phyloP scores from a whole-genome alignment of 192 early-diverging fungal genomes.

The Entomortierella chlamydospora region DNA sequence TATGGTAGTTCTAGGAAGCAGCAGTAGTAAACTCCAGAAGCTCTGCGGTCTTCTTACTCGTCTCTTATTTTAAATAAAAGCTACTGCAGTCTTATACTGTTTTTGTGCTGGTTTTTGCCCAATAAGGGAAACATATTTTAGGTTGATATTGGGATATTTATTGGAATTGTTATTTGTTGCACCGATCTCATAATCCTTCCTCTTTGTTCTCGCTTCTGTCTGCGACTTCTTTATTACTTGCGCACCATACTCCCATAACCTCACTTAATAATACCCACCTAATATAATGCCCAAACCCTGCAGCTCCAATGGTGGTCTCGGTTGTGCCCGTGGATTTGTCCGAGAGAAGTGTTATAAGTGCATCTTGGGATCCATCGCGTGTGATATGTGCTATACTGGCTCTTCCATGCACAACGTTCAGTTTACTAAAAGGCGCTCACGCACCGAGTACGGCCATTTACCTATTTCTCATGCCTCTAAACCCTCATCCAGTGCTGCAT shows the following conservation, averaged over 20 bases:
- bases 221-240: not conserved
- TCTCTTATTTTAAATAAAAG: too few relatives aligned
- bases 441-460: too few relatives aligned
- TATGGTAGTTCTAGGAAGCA: too few relatives aligned
- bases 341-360: constrained; percentile 35
- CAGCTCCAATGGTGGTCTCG: constrained; percentile 11
- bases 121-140: too few relatives aligned
- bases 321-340: constrained; percentile 29
- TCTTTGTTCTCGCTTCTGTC: not conserved
- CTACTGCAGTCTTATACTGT: too few relatives aligned
- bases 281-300: constrained; percentile 7
- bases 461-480: not conserved
- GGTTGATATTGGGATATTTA: too few relatives aligned
- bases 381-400: constrained; percentile 22
- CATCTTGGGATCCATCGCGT: constrained; percentile 18
- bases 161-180: too few relatives aligned
- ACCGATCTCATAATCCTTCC: too few relatives aligned
- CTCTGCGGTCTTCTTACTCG: too few relatives aligned
- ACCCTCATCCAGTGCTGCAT: not conserved
- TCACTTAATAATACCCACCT: not conserved
- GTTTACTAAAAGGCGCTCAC: not conserved
- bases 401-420: not conserved
- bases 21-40: too few relatives aligned
- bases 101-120: too few relatives aligned
- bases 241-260: not conserved